phyloP scores from a whole-genome alignment of 164 flowering plant genomes.

The Amborella trichopoda region DNA sequence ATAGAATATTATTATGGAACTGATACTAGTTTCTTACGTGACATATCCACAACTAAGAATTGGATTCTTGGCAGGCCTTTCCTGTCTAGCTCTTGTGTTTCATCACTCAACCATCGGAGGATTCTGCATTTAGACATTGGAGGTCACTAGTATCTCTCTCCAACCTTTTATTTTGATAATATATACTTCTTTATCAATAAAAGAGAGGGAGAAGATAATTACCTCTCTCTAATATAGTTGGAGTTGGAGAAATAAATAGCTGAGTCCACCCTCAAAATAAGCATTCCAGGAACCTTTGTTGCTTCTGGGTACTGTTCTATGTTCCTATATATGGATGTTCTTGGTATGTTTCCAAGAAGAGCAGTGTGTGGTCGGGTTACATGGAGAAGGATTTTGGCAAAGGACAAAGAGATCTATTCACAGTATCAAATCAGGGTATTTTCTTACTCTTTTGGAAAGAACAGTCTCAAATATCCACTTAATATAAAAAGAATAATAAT shows the following conservation, averaged over 20 bases:
- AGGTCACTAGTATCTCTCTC: no score
- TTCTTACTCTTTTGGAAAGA: not conserved
- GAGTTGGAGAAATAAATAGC: slow-evolving; percentile 86
- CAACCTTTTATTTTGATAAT: no score
- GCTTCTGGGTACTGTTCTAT: slow-evolving; percentile 71
- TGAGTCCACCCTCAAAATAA: slow-evolving; percentile 70
- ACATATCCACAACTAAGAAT: slow-evolving; percentile 67
- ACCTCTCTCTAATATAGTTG: slow-evolving; percentile 76
- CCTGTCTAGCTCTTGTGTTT: slow-evolving; percentile 17
- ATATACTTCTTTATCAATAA: no score
- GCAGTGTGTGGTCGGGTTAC: slow-evolving; percentile 78
- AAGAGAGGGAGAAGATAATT: slow-evolving; percentile 1
- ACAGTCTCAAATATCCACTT: not conserved
- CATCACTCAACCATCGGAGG: slow-evolving; percentile 62
- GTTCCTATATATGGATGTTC: slow-evolving; percentile 57
- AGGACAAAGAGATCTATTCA: slow-evolving; percentile 54
- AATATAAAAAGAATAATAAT: not conserved
- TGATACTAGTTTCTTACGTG: slow-evolving; percentile 56
- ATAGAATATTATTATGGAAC: no score
- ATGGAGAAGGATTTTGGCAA: slow-evolving; percentile 71
- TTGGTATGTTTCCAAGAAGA: slow-evolving; percentile 52
- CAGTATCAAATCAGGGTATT: not conserved
- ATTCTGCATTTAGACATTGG: slow-evolving; percentile 64
- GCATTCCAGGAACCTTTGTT: slow-evolving; percentile 40
- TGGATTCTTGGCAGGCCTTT: slow-evolving; percentile 31